A percentile compares a stretch with the other conserved stretches of the same genome.
These are phyloP conservation scores for Solanum gracilifrons DNA, from an alignment of 257 asterid species.

Conservation along the genomic window DNA sequence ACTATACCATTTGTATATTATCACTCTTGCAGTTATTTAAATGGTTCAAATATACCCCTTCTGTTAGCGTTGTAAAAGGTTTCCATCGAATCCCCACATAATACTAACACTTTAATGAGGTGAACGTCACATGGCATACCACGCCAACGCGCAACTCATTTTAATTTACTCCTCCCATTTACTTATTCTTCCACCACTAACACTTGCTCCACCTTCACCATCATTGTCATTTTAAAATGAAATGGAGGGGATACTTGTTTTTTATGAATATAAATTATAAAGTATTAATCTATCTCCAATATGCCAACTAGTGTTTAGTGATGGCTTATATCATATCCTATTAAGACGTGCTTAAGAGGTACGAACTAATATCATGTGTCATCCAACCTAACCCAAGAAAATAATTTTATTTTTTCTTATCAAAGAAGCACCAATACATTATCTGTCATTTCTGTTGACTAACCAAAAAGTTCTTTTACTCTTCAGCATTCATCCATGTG, in stretches of 20 bases:
- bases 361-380: background rate
- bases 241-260: background rate
- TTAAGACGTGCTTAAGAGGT: background rate
- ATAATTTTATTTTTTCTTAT: background rate
- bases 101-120: background rate
- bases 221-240: background rate
- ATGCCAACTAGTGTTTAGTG: background rate
- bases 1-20: background rate
- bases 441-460: background rate
- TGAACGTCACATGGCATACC: background rate
- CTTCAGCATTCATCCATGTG: conserved; percentile 2
- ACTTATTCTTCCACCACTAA: background rate
- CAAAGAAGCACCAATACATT: background rate
- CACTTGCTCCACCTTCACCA: background rate
- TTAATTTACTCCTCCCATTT: background rate
- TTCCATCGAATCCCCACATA: background rate
- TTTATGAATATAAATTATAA: background rate
- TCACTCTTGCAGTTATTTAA: background rate
- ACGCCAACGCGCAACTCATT: background rate
- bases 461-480: background rate
- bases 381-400: background rate
- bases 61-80: background rate
- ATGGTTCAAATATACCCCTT: background rate
- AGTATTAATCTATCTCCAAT: background rate
- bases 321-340: background rate